Evolutionary conservation across 768 basidiomycete genomes (phyloP).

Genomic region (Boletellus ananiceps): DNA sequence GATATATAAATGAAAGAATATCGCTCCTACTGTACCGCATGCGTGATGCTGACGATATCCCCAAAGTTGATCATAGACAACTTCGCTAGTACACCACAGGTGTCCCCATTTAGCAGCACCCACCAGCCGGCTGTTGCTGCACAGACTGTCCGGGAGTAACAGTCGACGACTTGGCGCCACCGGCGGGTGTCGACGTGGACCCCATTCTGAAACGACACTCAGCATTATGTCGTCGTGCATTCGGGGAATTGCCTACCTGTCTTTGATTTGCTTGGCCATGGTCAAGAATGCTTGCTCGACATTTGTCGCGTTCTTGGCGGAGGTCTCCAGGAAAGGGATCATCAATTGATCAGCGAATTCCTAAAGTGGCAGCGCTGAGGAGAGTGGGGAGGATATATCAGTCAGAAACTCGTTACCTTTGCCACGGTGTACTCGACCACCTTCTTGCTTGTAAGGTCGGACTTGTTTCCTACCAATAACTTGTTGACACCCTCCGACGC

Average conservation of each 20-base stretch:
- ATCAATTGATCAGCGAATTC: slow-evolving; percentile 94
- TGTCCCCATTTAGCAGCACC: slow-evolving; percentile 66
- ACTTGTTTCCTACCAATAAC: slow-evolving; percentile 97
- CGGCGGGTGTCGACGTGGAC: slow-evolving; percentile 67
- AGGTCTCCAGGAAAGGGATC: slow-evolving; percentile 96
- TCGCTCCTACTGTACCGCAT: slow-evolving; percentile 30
- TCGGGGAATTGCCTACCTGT: slow-evolving; percentile 51
- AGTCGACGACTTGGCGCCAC: slow-evolving; percentile 75
- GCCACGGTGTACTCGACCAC: slow-evolving; percentile 87
- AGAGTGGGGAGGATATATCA: not conserved
- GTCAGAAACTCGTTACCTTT: slow-evolving; percentile 48
- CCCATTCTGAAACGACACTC: slow-evolving; percentile 60
- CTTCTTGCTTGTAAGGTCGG: slow-evolving; percentile 95
- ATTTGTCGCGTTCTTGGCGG: slow-evolving; percentile 98
- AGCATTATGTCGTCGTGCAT: not conserved
- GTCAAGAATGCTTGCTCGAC: slow-evolving; percentile 99
- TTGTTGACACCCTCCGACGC: slow-evolving; percentile 99
- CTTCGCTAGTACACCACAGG: slow-evolving; percentile 15
- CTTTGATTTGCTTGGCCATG: slow-evolving; percentile 95
- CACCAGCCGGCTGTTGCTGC: slow-evolving; percentile 63
- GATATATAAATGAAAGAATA: slow-evolving; percentile 31
- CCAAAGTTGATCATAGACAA: slow-evolving; percentile 16
- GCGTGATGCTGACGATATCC: slow-evolving; percentile 27
- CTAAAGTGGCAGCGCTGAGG: slow-evolving; percentile 35
- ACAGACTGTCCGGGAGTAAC: slow-evolving; percentile 83